Conservation (phyloP, 2,329 filamentous ascomycete species). For the Tolypocladium tundrense region DNA sequence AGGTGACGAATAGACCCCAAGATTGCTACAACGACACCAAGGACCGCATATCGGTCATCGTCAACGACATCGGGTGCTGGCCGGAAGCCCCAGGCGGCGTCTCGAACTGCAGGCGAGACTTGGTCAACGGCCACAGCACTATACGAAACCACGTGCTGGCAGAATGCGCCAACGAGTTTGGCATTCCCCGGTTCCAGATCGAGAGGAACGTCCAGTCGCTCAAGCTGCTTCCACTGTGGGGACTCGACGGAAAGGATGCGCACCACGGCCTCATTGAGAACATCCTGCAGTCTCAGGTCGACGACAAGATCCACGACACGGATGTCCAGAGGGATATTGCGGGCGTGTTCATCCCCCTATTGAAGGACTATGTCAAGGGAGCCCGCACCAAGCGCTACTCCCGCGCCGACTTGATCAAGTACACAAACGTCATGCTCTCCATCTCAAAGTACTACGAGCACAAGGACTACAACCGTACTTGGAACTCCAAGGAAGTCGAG, state of each 20-base stretch:
- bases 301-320: constrained; percentile 32
- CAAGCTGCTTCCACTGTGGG: constrained; percentile 44
- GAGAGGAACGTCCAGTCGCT: constrained; percentile 44
- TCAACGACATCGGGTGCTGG: constrained; percentile 42
- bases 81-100: constrained; percentile 43
- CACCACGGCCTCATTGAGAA: constrained; percentile 45
- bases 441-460: constrained; percentile 41
- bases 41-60: constrained; percentile 38
- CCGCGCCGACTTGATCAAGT: constrained; percentile 31
- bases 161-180: constrained; percentile 44
- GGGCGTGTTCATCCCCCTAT: constrained; percentile 41
- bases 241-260: constrained; percentile 39
- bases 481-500: constrained; percentile 34
- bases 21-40: constrained; percentile 35
- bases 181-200: constrained; percentile 43
- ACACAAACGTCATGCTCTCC: constrained; percentile 36
- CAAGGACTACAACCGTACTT: constrained; percentile 38
- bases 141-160: constrained; percentile 45
- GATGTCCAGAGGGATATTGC: constrained; percentile 34
- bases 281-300: constrained; percentile 38
- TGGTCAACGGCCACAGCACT: constrained; percentile 41
- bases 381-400: constrained; percentile 33
- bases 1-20: constrained; percentile 26
- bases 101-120: constrained; percentile 42
- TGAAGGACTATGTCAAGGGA: constrained; percentile 38